Base-by-base conservation (phyloP, 2,329 filamentous ascomycete genomes). In the Ophiostoma ulmi region DNA sequence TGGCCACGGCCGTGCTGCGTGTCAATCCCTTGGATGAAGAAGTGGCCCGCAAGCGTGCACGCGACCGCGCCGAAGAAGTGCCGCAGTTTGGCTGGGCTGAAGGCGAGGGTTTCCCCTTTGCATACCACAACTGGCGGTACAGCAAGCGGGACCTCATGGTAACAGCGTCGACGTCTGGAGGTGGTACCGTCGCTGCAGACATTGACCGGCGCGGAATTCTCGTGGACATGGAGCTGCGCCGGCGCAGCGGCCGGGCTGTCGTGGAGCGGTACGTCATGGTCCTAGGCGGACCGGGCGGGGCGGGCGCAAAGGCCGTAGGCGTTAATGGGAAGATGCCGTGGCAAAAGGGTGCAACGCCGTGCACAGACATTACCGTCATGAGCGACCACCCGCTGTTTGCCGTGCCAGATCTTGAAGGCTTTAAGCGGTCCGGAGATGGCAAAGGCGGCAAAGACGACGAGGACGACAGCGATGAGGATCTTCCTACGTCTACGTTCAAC, bases 1-100 rank as follows among this genome's bases (percentile, higher is more conserved):
- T 97, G 71, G 92, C 94, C n/a, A 99, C 95, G 3, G 90, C 93
- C 3, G 86, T 98, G 69, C 84, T 98, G 72, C 88, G 87, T 5
- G 83, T 91, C 0, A 88, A 90, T 55, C 91, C 88, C 17, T 85
- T 97, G 55, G 82, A 87, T 8, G 93, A 97, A 75, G 86, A 91
- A 63, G 84, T 95, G 5, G 88, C 89, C 39, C 85, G 86, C 52
- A 93, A 93, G 77, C 86, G 85, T n/a, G 93, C 94, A 3, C 85
- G 86, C 11, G 89, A 95, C 78, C 86, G 91, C 71, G 93, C 91
- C 76, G 82, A 92, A 6, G 87, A 87, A 5, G 90, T 90, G 72
- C 94, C 94, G 0, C 86, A 87, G 10, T 97, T 91, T 79, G 95
- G 94, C 0, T 83, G 97, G 1, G 84, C 85, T 7, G 91, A 95